A percentile compares a stretch with the other conserved stretches of the same genome.
Conservation (phyloP, 192 early-diverging fungal genomes). For the Entomortierella parvispora region DNA sequence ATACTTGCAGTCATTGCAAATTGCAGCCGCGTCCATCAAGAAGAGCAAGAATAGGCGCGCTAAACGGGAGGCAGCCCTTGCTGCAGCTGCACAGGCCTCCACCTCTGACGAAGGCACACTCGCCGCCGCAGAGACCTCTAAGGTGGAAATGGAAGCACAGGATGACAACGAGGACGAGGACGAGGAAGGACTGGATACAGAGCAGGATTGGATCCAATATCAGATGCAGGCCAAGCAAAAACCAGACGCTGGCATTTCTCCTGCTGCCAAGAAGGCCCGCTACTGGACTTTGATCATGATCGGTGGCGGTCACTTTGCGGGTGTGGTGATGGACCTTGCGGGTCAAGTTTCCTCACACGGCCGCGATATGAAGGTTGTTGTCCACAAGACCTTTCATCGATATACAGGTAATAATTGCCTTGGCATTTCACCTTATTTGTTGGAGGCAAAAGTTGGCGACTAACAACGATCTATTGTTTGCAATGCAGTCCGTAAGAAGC, state of each 20-base stretch:
- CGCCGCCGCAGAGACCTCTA: neutral
- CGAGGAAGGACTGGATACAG: constrained; percentile 12
- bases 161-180: constrained; percentile 18
- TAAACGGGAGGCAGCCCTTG: constrained; percentile 15
- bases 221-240: constrained; percentile 26
- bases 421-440: neutral
- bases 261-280: constrained; percentile 23
- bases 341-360: constrained; percentile 38
- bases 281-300: constrained; percentile 85
- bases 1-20: constrained; percentile 28
- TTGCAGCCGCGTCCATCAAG: constrained; percentile 2
- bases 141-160: constrained; percentile 3
- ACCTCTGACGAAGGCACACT: neutral
- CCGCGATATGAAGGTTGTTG: constrained; percentile 61
- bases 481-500: constrained; percentile 85
- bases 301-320: constrained; percentile 93
- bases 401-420: constrained; percentile 85
- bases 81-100: neutral
- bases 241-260: neutral
- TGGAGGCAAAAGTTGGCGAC: neutral
- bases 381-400: constrained; percentile 94
- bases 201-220: constrained; percentile 35
- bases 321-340: constrained; percentile 80
- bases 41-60: constrained; percentile 29
- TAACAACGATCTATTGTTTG: constrained; percentile 4